Percentiles rank a stretch among this genome's conserved stretches.
Evolutionary conservation across 1,284 basidiomycete genomes (phyloP).

Genomic region (Moesziomyces parantarcticus): DNA sequence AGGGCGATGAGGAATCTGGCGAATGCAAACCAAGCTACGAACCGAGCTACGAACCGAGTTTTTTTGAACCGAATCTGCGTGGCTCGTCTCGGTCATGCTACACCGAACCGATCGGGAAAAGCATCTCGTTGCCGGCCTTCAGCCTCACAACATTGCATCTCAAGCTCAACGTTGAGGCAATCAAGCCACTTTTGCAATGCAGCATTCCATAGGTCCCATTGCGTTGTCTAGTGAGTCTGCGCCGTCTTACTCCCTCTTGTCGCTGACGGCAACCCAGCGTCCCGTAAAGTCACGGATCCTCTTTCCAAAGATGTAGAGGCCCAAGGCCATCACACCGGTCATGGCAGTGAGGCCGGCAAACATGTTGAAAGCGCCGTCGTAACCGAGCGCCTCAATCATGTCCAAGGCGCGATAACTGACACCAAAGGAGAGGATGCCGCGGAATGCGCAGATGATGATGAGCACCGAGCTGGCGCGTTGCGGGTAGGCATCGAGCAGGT

Average conservation of each 20-base stretch:
- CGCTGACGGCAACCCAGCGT: conserved; percentile 1
- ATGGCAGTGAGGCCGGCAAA: conserved; percentile 17
- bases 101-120: neutral
- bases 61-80: neutral
- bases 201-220: neutral
- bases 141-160: too few relatives aligned
- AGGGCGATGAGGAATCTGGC: too few relatives aligned
- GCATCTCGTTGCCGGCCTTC: too few relatives aligned
- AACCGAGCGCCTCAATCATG: conserved; percentile 15
- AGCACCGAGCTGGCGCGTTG: conserved; percentile 18
- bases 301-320: conserved; percentile 12
- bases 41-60: neutral
- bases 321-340: conserved; percentile 3
- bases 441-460: conserved; percentile 18
- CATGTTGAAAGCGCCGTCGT: conserved; percentile 22
- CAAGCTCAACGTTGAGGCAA: neutral
- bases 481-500: conserved; percentile 16
- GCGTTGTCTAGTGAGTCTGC: neutral
- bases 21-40: neutral
- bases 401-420: conserved; percentile 19
- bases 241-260: neutral
- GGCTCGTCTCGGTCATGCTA: neutral
- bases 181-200: neutral
- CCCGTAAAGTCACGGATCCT: conserved; percentile 7
- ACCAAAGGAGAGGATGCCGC: conserved; percentile 14